phyloP scores from a whole-genome alignment of 2,329 filamentous ascomycete species.

The Fusarium anthophilum region DNA sequence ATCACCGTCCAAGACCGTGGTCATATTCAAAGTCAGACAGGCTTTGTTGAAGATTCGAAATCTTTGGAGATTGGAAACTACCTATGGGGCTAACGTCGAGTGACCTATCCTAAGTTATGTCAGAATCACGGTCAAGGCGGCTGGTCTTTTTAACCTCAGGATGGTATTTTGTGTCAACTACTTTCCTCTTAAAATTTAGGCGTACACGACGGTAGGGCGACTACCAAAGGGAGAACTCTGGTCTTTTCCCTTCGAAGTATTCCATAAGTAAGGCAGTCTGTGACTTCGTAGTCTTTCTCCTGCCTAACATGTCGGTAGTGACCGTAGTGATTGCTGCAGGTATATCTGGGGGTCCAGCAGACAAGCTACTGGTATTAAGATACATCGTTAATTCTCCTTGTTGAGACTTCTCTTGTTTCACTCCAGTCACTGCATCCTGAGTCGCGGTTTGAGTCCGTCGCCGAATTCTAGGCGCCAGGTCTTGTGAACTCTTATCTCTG shows the following conservation, averaged over 20 bases:
- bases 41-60: accelerated
- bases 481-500: too few relatives aligned
- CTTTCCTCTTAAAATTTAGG: not conserved
- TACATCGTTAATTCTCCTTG: not conserved
- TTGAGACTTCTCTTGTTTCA: not conserved
- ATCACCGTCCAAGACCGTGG: accelerated
- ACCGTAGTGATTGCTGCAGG: too few relatives aligned
- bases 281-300: not conserved
- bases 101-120: not conserved
- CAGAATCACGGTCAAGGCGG: not conserved
- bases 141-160: too few relatives aligned
- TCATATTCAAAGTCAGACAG: accelerated
- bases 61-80: accelerated
- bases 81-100: accelerated
- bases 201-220: not conserved
- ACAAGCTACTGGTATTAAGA: too few relatives aligned
- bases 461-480: accelerated
- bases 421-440: not conserved
- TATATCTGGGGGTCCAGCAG: too few relatives aligned
- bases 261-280: not conserved
- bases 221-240: accelerated
- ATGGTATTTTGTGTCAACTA: not conserved
- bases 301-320: not conserved
- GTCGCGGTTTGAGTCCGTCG: not conserved
- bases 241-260: not conserved